Conservation (phyloP, 441 rosid genomes). For the Rhodomyrtus psidioides region DNA sequence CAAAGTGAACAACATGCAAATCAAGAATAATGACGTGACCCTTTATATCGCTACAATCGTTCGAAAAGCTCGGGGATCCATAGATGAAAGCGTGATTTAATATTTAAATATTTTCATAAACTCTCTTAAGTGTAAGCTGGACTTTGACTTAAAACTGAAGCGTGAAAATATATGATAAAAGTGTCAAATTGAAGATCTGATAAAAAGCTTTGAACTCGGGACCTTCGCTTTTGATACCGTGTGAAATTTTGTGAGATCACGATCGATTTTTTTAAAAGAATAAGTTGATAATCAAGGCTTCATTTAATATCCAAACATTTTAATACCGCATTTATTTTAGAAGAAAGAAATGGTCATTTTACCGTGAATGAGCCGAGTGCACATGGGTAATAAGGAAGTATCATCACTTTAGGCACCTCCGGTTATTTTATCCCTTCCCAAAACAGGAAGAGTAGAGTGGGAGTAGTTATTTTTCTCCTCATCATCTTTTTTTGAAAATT, state of each 20-base stretch:
- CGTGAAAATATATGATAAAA: not conserved
- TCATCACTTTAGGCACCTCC: not conserved
- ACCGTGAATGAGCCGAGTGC: not conserved
- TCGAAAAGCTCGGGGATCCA: no score
- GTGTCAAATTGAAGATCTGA: no score
- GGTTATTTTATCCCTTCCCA: not conserved
- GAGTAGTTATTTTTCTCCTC: not conserved
- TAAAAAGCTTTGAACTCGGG: no score
- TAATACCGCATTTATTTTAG: not conserved
- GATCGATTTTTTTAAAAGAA: not conserved
- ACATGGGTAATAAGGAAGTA: not conserved
- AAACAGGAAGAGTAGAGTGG: not conserved
- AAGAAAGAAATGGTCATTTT: not conserved
- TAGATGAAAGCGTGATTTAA: not conserved
- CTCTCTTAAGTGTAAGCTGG: not conserved
- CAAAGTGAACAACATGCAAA: not conserved
- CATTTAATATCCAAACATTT: not conserved
- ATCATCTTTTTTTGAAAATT: no score
- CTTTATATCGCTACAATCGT: not conserved
- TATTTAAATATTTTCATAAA: accelerated
- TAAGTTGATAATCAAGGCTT: not conserved
- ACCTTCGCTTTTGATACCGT: not conserved
- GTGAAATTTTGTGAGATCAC: not conserved
- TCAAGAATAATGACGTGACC: not conserved
- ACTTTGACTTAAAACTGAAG: not conserved